These are phyloP conservation scores for Moricandia arvensis DNA, from an alignment of 345 rosid species.

Conservation along the genomic window DNA sequence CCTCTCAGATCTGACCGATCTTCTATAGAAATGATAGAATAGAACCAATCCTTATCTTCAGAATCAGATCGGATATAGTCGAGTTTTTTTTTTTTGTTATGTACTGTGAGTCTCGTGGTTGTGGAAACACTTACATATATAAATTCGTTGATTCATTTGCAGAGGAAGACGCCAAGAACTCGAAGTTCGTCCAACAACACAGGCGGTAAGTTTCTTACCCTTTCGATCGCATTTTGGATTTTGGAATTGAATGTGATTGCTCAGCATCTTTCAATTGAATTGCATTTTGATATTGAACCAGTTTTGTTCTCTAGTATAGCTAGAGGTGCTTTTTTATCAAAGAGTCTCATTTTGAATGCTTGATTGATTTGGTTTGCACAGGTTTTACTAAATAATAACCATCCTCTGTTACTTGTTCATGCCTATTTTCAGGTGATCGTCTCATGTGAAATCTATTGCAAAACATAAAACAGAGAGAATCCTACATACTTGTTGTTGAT, in stretches of 20 bases:
- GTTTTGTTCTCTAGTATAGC: not conserved
- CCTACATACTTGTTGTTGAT: no score
- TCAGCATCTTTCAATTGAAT: no score
- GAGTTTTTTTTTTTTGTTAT: not conserved
- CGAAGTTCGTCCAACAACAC: conserved; percentile 78
- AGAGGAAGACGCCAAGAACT: conserved; percentile 96
- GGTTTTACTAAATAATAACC: no score
- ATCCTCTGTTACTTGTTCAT: no score
- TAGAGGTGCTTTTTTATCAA: no score
- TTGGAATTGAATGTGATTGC: no score
- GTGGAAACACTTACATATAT: conserved; percentile 19
- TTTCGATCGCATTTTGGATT: not conserved
- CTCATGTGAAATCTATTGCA: no score
- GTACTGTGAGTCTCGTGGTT: not conserved
- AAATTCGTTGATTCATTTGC: conserved; percentile 19
- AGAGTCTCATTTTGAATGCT: no score
- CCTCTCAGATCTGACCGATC: conserved; percentile 28
- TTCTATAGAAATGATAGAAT: not conserved
- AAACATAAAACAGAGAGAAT: no score
- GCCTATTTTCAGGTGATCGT: no score
- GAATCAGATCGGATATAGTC: not conserved
- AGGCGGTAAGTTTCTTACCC: conserved; percentile 45
- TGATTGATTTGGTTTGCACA: no score
- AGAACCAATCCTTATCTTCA: not conserved
- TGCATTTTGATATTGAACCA: no score